phyloP scores from a whole-genome alignment of 2,329 filamentous ascomycete genomes.

The Neoscytalidium dimidiatum region DNA sequence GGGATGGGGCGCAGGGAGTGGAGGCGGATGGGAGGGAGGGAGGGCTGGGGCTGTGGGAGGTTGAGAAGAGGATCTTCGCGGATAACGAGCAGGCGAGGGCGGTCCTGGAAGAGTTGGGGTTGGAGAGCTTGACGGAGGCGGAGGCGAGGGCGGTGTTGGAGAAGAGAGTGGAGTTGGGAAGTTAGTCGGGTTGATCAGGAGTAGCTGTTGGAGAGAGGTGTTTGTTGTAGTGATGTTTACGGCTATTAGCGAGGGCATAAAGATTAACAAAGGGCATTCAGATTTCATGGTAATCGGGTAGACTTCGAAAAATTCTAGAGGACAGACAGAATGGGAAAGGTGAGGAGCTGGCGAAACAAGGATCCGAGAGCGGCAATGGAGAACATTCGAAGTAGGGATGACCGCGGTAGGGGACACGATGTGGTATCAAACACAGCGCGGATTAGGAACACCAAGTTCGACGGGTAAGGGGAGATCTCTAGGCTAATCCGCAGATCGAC shows the following conservation, averaged over 20 bases:
- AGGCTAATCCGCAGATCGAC: not conserved
- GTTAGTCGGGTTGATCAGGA: conserved; percentile 25
- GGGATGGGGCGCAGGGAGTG: conserved; percentile 42
- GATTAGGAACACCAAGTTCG: not conserved
- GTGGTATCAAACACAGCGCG: not conserved
- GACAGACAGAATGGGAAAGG: not conserved
- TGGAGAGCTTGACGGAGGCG: conserved; percentile 62
- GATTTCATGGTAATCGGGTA: too few relatives aligned
- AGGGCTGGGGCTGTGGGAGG: conserved; percentile 44
- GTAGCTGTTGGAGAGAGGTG: too few relatives aligned
- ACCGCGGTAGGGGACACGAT: not conserved
- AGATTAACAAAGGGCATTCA: too few relatives aligned
- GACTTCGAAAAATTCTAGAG: too few relatives aligned
- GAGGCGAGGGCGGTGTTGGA: conserved; percentile 69
- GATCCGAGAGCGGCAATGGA: not conserved
- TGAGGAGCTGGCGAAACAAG: not conserved
- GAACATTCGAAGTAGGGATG: not conserved
- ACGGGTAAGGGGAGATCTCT: not conserved
- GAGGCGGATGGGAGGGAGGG: conserved; percentile 27
- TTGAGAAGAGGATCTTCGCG: conserved; percentile 48
- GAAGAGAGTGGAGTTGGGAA: conserved; percentile 62
- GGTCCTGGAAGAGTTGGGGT: conserved; percentile 62
- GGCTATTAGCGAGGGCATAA: too few relatives aligned
- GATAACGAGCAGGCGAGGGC: conserved; percentile 50
- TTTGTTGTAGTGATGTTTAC: not conserved